Evolutionary conservation across 1,284 basidiomycete species (phyloP).

Genomic region (Microstroma glucosiphilum): DNA sequence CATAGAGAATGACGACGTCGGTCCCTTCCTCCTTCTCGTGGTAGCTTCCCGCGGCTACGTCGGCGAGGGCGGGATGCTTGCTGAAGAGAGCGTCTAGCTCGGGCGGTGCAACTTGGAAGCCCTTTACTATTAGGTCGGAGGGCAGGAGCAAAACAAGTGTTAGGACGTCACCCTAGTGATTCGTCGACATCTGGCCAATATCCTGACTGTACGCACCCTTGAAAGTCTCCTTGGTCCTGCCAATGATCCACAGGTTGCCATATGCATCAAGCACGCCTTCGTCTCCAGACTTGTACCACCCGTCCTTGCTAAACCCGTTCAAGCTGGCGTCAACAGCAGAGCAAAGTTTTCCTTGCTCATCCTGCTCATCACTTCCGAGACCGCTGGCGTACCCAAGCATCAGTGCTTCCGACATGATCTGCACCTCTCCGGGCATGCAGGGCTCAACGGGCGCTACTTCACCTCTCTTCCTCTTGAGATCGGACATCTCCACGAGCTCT

Average conservation of each 20-base stretch:
- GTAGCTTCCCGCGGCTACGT: conserved; percentile 24
- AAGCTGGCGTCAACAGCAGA: conserved; percentile 20
- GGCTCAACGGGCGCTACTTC: conserved; percentile 24
- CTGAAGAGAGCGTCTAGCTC: conserved; percentile 33
- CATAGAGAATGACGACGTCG: conserved; percentile 1
- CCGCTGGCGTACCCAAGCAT: conserved; percentile 39
- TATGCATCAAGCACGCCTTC: conserved; percentile 32
- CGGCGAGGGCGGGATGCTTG: conserved; percentile 23
- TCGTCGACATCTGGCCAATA: background rate
- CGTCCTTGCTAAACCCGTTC: conserved; percentile 28
- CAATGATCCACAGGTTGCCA: conserved; percentile 38
- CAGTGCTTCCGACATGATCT: conserved; percentile 23
- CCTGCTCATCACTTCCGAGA: conserved; percentile 24
- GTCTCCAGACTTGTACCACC: conserved; percentile 34
- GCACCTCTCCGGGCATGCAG: conserved; percentile 28
- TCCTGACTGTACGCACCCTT: conserved; percentile 7
- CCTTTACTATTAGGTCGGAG: conserved; percentile 26
- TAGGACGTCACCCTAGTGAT: background rate
- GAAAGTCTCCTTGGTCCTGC: conserved; percentile 28
- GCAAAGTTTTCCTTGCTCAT: background rate
- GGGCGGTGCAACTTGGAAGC: conserved; percentile 36
- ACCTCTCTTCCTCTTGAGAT: conserved; percentile 19
- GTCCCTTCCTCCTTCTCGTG: conserved; percentile 11
- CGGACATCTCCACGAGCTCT: conserved; percentile 19
- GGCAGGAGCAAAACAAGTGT: conserved; percentile 6